These are phyloP conservation scores for Salvia rosmarinus DNA, from an alignment of 257 asterid genomes.

Conservation along the genomic window DNA sequence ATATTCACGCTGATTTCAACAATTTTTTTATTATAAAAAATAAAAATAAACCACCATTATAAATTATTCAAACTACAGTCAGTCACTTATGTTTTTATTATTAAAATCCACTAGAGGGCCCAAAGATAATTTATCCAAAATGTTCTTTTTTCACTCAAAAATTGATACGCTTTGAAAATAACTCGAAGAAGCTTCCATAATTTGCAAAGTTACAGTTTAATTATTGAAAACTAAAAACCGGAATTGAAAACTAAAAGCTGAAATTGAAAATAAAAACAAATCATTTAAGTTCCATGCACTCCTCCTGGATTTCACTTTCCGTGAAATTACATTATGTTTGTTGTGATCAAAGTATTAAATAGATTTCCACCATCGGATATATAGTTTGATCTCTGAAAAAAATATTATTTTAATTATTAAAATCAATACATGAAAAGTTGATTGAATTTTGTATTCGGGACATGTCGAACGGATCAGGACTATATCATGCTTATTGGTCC, in stretches of 20 bases:
- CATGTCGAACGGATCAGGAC: not conserved
- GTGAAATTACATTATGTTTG: not conserved
- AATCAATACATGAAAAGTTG: slow-evolving; percentile 28
- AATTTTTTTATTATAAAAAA: no score
- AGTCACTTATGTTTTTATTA: no score
- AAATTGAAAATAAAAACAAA: not conserved
- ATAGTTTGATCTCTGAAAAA: not conserved
- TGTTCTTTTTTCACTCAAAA: no score
- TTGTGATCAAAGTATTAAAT: not conserved
- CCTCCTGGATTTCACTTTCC: not conserved
- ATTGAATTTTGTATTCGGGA: slow-evolving; percentile 26
- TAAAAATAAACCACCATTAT: no score
- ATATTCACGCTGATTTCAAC: no score
- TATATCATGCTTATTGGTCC: slow-evolving; percentile 27
- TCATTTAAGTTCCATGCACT: not conserved
- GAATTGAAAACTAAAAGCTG: not conserved
- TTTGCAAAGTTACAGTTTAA: no score
- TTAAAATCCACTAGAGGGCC: no score
- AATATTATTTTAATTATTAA: slow-evolving; percentile 21
- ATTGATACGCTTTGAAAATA: no score
- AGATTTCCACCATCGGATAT: not conserved
- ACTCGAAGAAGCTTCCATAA: not conserved
- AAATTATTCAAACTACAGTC: no score
- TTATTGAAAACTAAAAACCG: not conserved
- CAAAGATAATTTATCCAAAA: no score